These are phyloP conservation scores for Jackrogersella minutella DNA, from an alignment of 495 filamentous ascomycete species.

Conservation along the genomic window DNA sequence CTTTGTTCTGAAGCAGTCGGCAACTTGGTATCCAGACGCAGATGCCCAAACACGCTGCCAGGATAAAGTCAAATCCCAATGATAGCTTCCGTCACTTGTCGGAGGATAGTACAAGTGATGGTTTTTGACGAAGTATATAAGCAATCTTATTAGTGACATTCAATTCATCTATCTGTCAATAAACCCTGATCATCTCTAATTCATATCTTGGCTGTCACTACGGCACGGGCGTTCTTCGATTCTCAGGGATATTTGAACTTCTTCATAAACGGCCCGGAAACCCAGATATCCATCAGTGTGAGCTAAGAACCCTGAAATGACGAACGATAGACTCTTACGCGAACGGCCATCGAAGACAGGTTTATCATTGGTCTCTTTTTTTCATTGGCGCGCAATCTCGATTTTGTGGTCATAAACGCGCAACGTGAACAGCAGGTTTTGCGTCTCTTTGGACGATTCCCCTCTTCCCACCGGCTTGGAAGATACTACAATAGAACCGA, in stretches of 20 bases:
- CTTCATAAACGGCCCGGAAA: constrained; percentile 8
- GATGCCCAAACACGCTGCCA: neutral
- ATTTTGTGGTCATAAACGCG: neutral
- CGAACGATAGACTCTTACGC: too few species aligned
- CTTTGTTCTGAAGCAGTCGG: neutral
- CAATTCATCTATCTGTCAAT: neutral
- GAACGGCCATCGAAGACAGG: neutral
- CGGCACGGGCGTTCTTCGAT: neutral
- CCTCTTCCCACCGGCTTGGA: neutral
- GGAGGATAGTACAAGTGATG: neutral
- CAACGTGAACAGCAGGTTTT: neutral
- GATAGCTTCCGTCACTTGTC: neutral
- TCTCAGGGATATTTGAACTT: neutral
- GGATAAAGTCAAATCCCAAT: neutral
- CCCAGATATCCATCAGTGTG: neutral
- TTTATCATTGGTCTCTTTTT: neutral
- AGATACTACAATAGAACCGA: neutral
- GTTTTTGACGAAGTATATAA: neutral
- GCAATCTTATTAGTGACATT: neutral
- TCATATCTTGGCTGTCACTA: neutral
- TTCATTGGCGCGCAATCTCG: neutral
- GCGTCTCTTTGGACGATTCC: neutral
- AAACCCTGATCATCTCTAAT: too few species aligned
- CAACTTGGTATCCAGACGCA: neutral
- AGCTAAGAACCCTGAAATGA: too few species aligned